These are phyloP conservation scores for Dipteronia sinensis DNA, from an alignment of 345 rosid species.

Conservation along the genomic window DNA sequence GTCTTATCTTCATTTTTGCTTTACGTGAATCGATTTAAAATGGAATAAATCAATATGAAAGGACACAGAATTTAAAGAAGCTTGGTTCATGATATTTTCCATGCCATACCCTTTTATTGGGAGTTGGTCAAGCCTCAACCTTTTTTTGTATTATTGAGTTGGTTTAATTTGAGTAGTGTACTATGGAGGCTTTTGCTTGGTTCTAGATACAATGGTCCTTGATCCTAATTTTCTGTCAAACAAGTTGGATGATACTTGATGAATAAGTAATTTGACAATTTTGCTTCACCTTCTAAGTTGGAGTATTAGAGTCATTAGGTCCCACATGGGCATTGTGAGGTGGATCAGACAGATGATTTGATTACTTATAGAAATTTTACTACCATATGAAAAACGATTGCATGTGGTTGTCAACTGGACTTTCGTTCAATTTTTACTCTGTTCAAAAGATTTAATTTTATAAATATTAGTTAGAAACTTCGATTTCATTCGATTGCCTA, in stretches of 20 bases:
- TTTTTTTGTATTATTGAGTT: too few species aligned
- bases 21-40: too few species aligned
- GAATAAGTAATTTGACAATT: neutral
- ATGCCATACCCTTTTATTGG: too few species aligned
- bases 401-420: neutral
- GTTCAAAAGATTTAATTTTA: slow-evolving; percentile 1
- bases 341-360: neutral
- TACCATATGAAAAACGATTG: neutral
- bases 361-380: neutral
- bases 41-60: too few species aligned
- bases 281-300: neutral
- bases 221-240: neutral
- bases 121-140: too few species aligned
- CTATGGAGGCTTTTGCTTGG: too few species aligned
- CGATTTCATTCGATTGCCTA: too few species aligned
- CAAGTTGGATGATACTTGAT: neutral
- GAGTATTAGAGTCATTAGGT: neutral
- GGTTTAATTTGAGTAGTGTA: too few species aligned
- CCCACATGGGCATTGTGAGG: neutral
- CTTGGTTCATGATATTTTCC: too few species aligned
- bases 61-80: too few species aligned
- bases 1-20: too few species aligned
- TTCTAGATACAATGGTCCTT: neutral
- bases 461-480: neutral
- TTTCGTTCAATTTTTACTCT: neutral